Percentiles rank a stretch among this genome's conserved stretches.
Conservation (phyloP, 108 stramenopile genomes). For the Stephanodiscus minutulus region DNA sequence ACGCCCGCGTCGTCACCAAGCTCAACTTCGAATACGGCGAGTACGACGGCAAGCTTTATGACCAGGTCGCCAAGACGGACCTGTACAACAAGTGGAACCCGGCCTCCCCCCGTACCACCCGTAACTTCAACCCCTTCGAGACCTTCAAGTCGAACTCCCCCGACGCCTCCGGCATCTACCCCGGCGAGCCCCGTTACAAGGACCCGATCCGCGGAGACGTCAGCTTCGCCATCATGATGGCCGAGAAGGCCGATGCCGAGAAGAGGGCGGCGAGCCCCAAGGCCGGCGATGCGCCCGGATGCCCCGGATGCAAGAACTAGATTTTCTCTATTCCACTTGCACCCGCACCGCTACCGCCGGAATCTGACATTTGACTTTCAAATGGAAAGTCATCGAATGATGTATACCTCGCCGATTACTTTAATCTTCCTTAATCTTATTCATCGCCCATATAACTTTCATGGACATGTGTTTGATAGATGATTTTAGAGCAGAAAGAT, state of each 20-base stretch:
- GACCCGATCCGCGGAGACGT: conserved; percentile 86
- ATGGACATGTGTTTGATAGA: background rate
- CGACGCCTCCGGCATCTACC: conserved; percentile 84
- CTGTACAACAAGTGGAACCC: conserved; percentile 87
- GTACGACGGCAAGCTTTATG: conserved; percentile 87
- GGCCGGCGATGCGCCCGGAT: conserved; percentile 67
- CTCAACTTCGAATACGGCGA: conserved; percentile 68
- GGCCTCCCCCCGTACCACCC: conserved; percentile 66
- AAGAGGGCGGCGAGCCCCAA: conserved; percentile 81
- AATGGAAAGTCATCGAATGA: conserved; percentile 1
- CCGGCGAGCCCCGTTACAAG: conserved; percentile 88
- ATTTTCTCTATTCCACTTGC: background rate
- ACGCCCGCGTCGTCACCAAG: conserved; percentile 48
- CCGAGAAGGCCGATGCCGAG: conserved; percentile 66
- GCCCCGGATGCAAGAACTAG: conserved; percentile 84
- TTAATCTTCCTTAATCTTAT: background rate
- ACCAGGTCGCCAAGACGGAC: conserved; percentile 82
- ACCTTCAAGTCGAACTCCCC: conserved; percentile 70
- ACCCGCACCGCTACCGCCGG: background rate
- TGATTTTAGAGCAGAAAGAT: background rate
- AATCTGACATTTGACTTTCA: background rate
- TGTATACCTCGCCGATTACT: background rate
- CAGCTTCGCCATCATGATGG: conserved; percentile 82
- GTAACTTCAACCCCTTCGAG: conserved; percentile 97
- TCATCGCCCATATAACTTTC: background rate